These are phyloP conservation scores for Fibroporia radiculosa DNA, from an alignment of 768 basidiomycete species.

Conservation along the genomic window DNA sequence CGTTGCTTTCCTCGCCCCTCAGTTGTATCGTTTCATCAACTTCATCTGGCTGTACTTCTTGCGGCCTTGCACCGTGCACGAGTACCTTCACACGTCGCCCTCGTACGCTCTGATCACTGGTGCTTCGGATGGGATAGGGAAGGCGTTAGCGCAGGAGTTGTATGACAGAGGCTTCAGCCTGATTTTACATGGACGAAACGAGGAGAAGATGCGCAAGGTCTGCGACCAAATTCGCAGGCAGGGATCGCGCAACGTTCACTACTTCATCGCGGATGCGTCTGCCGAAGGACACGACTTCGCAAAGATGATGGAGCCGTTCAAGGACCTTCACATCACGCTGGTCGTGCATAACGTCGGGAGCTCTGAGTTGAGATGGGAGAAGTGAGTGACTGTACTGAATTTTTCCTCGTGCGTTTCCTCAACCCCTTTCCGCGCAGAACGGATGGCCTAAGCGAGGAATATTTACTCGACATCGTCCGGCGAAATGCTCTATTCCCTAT, in stretches of 20 bases:
- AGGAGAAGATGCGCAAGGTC: constrained; percentile 18
- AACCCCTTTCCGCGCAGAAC: neutral
- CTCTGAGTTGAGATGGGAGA: constrained; percentile 2
- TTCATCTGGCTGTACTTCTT: constrained; percentile 19
- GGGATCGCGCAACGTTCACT: constrained; percentile 11
- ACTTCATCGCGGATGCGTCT: constrained; percentile 20
- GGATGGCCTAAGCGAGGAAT: constrained; percentile 1
- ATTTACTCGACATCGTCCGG: neutral
- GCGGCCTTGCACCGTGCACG: constrained; percentile 12
- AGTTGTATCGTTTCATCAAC: constrained; percentile 10
- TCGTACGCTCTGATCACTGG: constrained; percentile 21
- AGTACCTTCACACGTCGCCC: constrained; percentile 17
- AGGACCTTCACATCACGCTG: constrained; percentile 21
- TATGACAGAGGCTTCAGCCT: constrained; percentile 21
- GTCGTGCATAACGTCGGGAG: constrained; percentile 22
- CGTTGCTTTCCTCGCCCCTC: constrained; percentile 10
- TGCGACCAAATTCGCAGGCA: constrained; percentile 12
- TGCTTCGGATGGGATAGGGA: constrained; percentile 23
- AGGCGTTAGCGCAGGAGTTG: constrained; percentile 18
- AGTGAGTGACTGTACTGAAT: constrained; percentile 10
- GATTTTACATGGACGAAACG: constrained; percentile 22
- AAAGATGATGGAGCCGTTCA: constrained; percentile 12
- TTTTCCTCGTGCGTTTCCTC: neutral
- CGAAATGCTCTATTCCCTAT: neutral
- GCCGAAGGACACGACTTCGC: constrained; percentile 14